Conservation (phyloP, 345 rosid species). For the Stellera chamaejasme region DNA sequence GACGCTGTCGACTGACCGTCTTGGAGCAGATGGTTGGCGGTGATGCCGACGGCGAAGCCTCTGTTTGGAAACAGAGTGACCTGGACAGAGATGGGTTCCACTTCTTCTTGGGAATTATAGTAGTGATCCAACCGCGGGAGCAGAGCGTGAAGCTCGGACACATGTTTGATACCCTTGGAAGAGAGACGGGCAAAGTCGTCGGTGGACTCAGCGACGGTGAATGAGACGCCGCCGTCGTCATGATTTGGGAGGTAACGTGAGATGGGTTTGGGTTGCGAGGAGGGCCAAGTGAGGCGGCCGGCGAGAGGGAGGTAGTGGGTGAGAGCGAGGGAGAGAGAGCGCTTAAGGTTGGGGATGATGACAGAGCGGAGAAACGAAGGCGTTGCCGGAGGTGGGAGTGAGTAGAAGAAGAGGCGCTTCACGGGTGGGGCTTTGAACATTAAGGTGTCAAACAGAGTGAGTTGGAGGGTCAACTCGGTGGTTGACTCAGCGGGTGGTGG, state of each 20-base stretch:
- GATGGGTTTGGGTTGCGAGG: constrained; percentile 1
- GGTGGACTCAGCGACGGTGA: constrained; percentile 15
- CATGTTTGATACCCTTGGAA: neutral
- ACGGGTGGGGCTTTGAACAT: neutral
- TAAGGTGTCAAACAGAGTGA: neutral
- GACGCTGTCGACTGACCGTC: constrained; percentile 2
- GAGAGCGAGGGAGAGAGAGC: constrained; percentile 16
- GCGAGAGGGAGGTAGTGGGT: constrained; percentile 18
- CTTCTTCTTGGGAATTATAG: neutral
- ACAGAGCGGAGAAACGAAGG: constrained; percentile 3
- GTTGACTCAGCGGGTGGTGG: constrained; percentile 5
- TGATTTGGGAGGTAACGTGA: neutral
- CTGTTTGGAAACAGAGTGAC: constrained; percentile 14
- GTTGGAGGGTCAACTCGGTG: constrained; percentile 3
- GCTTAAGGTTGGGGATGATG: constrained; percentile 16
- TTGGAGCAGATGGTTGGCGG: constrained; percentile 7
- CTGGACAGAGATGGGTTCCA: neutral
- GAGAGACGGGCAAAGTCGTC: constrained; percentile 8
- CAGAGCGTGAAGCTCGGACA: neutral
- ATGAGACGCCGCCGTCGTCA: constrained; percentile 8
- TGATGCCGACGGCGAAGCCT: constrained; percentile 12
- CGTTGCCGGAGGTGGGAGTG: constrained; percentile 4
- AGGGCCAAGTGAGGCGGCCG: constrained; percentile 11
- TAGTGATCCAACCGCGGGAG: constrained; percentile 3
- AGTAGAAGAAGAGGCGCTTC: constrained; percentile 17